These are phyloP conservation scores for Acacia melanoxylon DNA, from an alignment of 306 rosid genomes.

Conservation along the genomic window DNA sequence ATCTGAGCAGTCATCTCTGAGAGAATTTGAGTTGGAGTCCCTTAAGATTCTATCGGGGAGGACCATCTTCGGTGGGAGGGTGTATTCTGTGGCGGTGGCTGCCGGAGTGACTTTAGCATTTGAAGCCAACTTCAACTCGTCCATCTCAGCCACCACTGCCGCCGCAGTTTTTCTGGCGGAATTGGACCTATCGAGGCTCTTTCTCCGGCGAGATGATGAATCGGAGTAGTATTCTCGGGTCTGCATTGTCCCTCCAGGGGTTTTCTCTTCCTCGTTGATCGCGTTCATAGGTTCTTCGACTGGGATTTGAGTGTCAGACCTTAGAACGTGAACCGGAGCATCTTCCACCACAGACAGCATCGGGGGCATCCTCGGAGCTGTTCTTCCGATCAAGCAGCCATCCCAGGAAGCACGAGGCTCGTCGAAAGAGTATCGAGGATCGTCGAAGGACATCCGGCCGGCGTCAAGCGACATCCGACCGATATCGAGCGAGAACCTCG, in stretches of 20 bases:
- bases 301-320: conserved; percentile 72
- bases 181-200: conserved; percentile 87
- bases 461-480: conserved; percentile 75
- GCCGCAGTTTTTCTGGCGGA: conserved; percentile 89
- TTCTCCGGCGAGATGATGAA: conserved; percentile 79
- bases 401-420: conserved; percentile 99
- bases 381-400: conserved; percentile 71
- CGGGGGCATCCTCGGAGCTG: conserved; percentile 72
- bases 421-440: conserved; percentile 85
- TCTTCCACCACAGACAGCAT: conserved; percentile 93
- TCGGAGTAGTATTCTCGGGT: conserved; percentile 88
- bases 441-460: conserved; percentile 77
- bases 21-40: conserved; percentile 74
- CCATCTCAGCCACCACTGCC: conserved; percentile 94
- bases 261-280: conserved; percentile 48
- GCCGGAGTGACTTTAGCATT: conserved; percentile 79
- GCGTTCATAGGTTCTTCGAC: conserved; percentile 63
- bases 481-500: conserved; percentile 75
- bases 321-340: conserved; percentile 58
- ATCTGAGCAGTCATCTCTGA: conserved; percentile 76
- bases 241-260: conserved; percentile 84
- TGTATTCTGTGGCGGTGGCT: conserved; percentile 47
- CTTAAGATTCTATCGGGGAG: conserved; percentile 54
- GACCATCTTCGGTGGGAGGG: conserved; percentile 46
- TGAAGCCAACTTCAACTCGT: conserved; percentile 72